Conservation (phyloP, 371 early-diverging fungal species). For the Mortierella sp. region DNA sequence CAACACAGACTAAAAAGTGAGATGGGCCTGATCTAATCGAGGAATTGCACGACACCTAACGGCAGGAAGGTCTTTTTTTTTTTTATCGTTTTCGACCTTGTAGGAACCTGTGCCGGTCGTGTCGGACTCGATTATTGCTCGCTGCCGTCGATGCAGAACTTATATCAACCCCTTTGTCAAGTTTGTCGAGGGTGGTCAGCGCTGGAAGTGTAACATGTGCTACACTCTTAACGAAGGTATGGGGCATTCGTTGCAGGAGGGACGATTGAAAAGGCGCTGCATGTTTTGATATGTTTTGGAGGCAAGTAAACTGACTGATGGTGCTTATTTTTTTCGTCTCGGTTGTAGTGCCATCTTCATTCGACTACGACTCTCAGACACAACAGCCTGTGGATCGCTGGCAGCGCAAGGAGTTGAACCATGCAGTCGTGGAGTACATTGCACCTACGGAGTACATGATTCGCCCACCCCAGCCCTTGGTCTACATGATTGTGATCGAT, state of each 20-base stretch:
- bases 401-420: slow-evolving; percentile 89
- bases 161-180: slow-evolving; percentile 97
- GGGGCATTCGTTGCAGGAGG: no score
- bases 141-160: slow-evolving; percentile 95
- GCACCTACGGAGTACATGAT: slow-evolving; percentile 96
- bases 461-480: slow-evolving; percentile 95
- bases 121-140: slow-evolving; percentile 86
- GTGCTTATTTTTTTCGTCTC: slow-evolving; percentile 81
- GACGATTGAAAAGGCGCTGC: no score
- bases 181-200: slow-evolving; percentile 94
- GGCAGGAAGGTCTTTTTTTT: slow-evolving; percentile 61
- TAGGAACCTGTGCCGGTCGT: slow-evolving; percentile 87
- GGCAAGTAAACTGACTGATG: slow-evolving; percentile 81
- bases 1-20: no score
- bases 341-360: slow-evolving; percentile 80
- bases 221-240: slow-evolving; percentile 90
- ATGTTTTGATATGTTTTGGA: no score
- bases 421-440: slow-evolving; percentile 92
- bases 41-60: slow-evolving; percentile 58
- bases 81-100: slow-evolving; percentile 62
- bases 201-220: slow-evolving; percentile 98
- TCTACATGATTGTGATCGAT: slow-evolving; percentile 93
- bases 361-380: slow-evolving; percentile 90
- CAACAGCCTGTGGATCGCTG: slow-evolving; percentile 88
- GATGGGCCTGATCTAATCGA: slow-evolving; percentile 44